Base-by-base conservation (phyloP, 225 moss, liverwort and hornwort species). In the Anthoceros angustus region DNA sequence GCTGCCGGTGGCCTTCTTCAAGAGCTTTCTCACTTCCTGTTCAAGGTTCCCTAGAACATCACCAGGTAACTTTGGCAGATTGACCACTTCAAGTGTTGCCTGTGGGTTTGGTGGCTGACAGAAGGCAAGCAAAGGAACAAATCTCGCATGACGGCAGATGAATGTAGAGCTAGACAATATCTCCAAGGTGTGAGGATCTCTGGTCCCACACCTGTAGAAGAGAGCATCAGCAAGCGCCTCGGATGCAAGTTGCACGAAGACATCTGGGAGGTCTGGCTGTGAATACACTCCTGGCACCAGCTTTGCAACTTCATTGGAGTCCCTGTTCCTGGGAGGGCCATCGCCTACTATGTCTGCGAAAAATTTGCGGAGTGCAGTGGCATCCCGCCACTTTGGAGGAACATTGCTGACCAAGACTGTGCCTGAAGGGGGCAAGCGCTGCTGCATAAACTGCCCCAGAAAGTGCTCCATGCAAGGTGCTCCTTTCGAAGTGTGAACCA, bases 161-260 rank as follows among this genome's bases (percentile, higher is more conserved):
- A 55, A 55, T 5, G 55, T 55, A 23, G 55, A 55, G 55, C 10
- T 55, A 20, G 55, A 55, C 55, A 55, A 15, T 15, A 7, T 55
- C n/a, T 8, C 23, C 55, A 55, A 15, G 7, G 23, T 55, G 8
- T 20, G n/a, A 18, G 18, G 18, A 7, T 20, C 14, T 23, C 23
- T 55, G 7, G n/a, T 20, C n/a, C 55, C n/a, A 23, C 55, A 55
- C 55, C 55, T 55, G 55, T 55, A 55, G 55, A 55, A 55, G n/a
- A 55, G 14, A 23, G 55, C 55, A 55, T 55, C 55, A 20, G 55
- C n/a, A 18, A 55, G n/a, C n/a, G n/a, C 5, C 55, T 55, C 55
- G 55, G 55, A 55, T 7, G 55, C 12, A 55, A 55, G n/a, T 55
- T 55, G 55, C 55, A 55, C 55, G 14, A 55, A 23, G 55, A 55